These are phyloP conservation scores for Tetrapyrgos nigripes DNA, from an alignment of 1,284 basidiomycete species.

Conservation along the genomic window DNA sequence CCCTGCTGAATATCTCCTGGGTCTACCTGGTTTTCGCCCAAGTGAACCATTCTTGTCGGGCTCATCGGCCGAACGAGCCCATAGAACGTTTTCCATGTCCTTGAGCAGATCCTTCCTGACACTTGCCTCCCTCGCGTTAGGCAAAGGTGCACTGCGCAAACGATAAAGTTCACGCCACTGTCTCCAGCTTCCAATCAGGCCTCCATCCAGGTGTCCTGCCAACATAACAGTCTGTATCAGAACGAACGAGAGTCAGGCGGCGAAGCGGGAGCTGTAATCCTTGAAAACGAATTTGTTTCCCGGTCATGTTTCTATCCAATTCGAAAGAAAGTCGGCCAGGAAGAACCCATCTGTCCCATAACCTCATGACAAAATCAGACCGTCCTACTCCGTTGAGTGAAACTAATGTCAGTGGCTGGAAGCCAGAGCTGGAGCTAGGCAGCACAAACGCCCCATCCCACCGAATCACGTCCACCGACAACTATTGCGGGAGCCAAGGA, in stretches of 20 bases:
- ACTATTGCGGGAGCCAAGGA: not conserved
- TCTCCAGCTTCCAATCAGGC: constrained; percentile 47
- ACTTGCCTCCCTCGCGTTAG: not conserved
- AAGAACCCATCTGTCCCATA: not conserved
- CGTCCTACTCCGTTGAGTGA: not conserved
- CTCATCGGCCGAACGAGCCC: not conserved
- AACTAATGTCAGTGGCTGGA: too few species aligned
- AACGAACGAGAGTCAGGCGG: constrained; percentile 61
- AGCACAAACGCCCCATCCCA: not conserved
- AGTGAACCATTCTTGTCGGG: not conserved
- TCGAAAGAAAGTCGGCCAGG: not conserved
- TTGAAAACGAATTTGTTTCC: not conserved
- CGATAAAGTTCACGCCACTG: constrained; percentile 20
- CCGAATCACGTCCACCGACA: not conserved
- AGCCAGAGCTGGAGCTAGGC: too few species aligned
- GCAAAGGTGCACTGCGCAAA: not conserved
- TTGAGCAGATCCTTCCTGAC: not conserved
- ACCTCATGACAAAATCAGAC: not conserved
- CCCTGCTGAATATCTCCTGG: not conserved
- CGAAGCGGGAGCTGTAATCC: not conserved
- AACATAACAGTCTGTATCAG: constrained; percentile 65
- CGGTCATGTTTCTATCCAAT: not conserved
- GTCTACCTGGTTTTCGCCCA: not conserved
- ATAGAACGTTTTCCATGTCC: not conserved
- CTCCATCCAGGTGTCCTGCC: constrained; percentile 55